Base-by-base conservation (phyloP, 2,329 filamentous ascomycete species). In the Arthrobotrys musiformis region DNA sequence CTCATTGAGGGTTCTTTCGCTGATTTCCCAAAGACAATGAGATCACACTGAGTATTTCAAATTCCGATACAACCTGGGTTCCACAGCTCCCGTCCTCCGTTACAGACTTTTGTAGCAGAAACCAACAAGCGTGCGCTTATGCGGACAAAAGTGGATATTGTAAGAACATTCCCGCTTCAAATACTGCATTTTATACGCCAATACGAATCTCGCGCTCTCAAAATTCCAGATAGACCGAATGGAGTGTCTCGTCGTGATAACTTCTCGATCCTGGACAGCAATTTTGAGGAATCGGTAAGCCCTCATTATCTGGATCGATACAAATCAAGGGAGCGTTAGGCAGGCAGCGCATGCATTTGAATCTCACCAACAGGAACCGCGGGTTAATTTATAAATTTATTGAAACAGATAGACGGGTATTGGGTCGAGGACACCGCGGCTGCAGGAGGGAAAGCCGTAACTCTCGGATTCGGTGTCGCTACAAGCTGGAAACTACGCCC, bases 81-180 rank as follows among this genome's bases (percentile, higher is more conserved):
- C 58, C 58, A 2, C 2, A 48, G 19, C 40, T 44, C 11, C 58
- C 58, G 8, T 7, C n/a, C 1, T 63, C 58, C 8, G 48, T 40
- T 19, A 33, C 44, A 1, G 40, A 63, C 4, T 63, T 63, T 17
- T 63, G 58, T 26, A 48, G 19, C n/a, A 48, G 28, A 24, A 19
- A 33, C 67, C 4, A 37, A 62, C 9, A 40, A 30, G 24, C n/a
- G 6, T 72, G 68, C 24, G 17, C 13, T 6, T 56, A 58, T 4
- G 58, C 58, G 5, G 68, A 46, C 22, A 15, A 9, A 4, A 62
- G 58, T 24, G 44, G 67, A 19, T 70, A 70, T 33, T 70, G 54
- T 60, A 33, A 46, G 52, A 35, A 28, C 22, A 54, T 33, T 1
- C 19, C 15, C 19, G 15, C 13, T n/a, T 33, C n/a, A 9, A 37